Conservation (phyloP, 192 early-diverging fungal genomes). For the Anaeromyces robustus region DNA sequence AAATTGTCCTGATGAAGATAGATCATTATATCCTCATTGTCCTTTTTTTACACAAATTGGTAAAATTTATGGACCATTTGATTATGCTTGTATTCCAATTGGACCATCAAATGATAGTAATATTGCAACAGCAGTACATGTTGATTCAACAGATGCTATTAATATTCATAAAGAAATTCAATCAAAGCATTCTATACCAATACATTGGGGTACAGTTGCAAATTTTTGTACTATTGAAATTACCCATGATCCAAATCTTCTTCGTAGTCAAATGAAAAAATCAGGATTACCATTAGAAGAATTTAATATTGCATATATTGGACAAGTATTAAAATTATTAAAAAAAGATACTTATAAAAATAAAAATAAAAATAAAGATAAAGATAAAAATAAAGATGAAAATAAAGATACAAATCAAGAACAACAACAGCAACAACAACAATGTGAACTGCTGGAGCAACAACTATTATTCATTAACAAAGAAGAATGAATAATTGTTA, state of each 20-base stretch:
- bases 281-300: neutral
- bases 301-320: neutral
- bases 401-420: too few species aligned
- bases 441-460: too few species aligned
- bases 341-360: neutral
- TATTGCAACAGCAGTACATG: neutral
- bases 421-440: too few species aligned
- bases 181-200: neutral
- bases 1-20: neutral
- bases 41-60: neutral
- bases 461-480: too few species aligned
- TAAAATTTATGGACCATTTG: neutral
- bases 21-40: neutral
- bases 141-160: neutral
- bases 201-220: neutral
- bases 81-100: neutral
- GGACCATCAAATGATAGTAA: neutral
- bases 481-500: too few species aligned
- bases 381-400: too few species aligned
- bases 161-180: neutral
- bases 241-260: neutral
- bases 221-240: neutral
- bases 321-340: neutral
- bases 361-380: too few species aligned
- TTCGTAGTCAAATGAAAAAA: neutral